Conservation (phyloP, 202 grass and related monocot genomes). For the Carex arenaria region DNA sequence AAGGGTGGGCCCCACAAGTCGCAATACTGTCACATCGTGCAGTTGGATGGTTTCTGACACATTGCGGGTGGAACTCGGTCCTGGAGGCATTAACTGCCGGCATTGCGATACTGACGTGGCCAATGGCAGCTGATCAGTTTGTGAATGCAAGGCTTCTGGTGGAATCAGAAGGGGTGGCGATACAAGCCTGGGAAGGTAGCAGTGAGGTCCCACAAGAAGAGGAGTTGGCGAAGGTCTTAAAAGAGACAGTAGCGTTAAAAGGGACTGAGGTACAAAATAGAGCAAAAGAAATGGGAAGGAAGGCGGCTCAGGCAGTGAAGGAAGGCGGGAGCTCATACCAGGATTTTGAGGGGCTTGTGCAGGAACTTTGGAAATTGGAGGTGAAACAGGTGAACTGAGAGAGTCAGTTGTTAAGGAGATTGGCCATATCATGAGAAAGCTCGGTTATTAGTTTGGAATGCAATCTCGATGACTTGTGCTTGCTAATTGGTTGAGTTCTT, state of each 20-base stretch:
- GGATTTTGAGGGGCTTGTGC: slow-evolving; percentile 16
- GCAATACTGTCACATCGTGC: slow-evolving; percentile 35
- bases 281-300: slow-evolving; percentile 9
- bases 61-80: slow-evolving; percentile 71
- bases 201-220: slow-evolving; percentile 13
- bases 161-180: slow-evolving; percentile 33
- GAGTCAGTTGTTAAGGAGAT: not conserved
- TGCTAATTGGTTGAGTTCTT: no score
- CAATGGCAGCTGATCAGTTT: slow-evolving; percentile 64
- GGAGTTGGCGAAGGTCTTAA: not conserved
- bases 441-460: no score
- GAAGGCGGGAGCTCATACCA: slow-evolving; percentile 15
- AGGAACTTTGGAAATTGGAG: slow-evolving; percentile 1
- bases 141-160: slow-evolving; percentile 33
- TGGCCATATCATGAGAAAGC: not conserved
- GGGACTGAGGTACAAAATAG: not conserved
- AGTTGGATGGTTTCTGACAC: slow-evolving; percentile 49
- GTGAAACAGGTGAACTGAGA: not conserved
- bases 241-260: not conserved
- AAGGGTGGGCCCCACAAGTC: slow-evolving; percentile 60
- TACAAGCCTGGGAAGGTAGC: slow-evolving; percentile 5
- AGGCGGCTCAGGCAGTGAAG: not conserved
- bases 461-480: no score
- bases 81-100: slow-evolving; percentile 37
- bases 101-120: slow-evolving; percentile 51